phyloP scores from a whole-genome alignment of 2,329 filamentous ascomycete genomes.

The Cladosporium sp. region DNA sequence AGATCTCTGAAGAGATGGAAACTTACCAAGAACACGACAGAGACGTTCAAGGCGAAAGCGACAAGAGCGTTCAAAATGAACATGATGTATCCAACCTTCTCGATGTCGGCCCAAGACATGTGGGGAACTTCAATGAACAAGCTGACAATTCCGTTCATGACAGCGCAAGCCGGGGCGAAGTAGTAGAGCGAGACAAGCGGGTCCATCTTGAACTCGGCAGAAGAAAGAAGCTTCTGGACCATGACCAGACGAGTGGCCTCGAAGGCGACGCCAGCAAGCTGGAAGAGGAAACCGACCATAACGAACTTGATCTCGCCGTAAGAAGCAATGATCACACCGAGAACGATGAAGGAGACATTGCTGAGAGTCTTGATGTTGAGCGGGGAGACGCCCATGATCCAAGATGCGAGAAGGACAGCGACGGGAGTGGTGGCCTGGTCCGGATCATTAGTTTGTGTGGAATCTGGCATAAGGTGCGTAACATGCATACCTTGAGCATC shows the following conservation, averaged over 20 bases:
- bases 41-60: slow-evolving; percentile 78
- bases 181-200: slow-evolving; percentile 85
- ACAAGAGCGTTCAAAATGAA: slow-evolving; percentile 73
- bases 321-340: slow-evolving; percentile 91
- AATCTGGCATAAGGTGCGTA: slow-evolving; percentile 15
- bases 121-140: slow-evolving; percentile 69
- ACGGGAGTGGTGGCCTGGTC: slow-evolving; percentile 85
- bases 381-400: slow-evolving; percentile 78
- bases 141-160: slow-evolving; percentile 73
- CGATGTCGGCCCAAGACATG: slow-evolving; percentile 65
- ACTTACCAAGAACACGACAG: slow-evolving; percentile 78
- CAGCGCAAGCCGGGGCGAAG: slow-evolving; percentile 78
- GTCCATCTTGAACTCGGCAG: slow-evolving; percentile 87
- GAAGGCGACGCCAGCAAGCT: slow-evolving; percentile 72
- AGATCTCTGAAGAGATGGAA: not conserved
- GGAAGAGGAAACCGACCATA: slow-evolving; percentile 72
- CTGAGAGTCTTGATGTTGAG: slow-evolving; percentile 82
- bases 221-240: slow-evolving; percentile 78
- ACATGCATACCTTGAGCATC: slow-evolving; percentile 79
- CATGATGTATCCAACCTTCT: slow-evolving; percentile 67
- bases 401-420: slow-evolving; percentile 83
- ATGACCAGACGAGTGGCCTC: slow-evolving; percentile 79
- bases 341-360: slow-evolving; percentile 90
- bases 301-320: slow-evolving; percentile 95
- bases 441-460: slow-evolving; percentile 5